phyloP scores from a whole-genome alignment of 2,329 filamentous ascomycete species.

The Fusarium pseudonygamai region DNA sequence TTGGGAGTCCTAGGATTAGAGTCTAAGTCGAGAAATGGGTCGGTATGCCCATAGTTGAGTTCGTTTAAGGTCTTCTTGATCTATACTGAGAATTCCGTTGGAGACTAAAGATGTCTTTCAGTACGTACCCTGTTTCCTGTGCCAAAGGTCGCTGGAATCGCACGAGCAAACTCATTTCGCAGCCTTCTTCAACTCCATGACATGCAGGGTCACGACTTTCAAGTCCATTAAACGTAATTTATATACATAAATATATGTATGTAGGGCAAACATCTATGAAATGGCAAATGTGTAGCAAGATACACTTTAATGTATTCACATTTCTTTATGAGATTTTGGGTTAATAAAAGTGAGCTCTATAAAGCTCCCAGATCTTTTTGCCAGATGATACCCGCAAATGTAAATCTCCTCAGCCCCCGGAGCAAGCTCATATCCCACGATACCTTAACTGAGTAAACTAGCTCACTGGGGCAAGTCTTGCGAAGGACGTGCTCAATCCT shows the following conservation, averaged over 20 bases:
- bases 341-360: neutral
- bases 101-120: neutral
- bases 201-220: neutral
- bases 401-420: neutral
- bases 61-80: neutral
- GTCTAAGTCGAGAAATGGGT: neutral
- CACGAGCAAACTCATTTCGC: neutral
- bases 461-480: conserved; percentile 4
- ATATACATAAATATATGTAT: neutral
- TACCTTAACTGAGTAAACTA: neutral
- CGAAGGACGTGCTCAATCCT: conserved; percentile 7
- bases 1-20: neutral
- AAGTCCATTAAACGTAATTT: neutral
- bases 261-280: neutral
- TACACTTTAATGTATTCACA: neutral
- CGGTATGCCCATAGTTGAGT: neutral
- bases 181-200: neutral
- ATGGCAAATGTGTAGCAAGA: neutral
- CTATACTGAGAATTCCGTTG: too few relatives aligned
- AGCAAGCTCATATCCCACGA: neutral
- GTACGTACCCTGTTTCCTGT: neutral
- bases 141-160: neutral
- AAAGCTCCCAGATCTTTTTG: neutral
- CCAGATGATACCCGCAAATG: neutral
- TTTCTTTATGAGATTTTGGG: neutral